Base-by-base conservation (phyloP, 2,329 filamentous ascomycete genomes). In the Sclerotiophoma versabilis region DNA sequence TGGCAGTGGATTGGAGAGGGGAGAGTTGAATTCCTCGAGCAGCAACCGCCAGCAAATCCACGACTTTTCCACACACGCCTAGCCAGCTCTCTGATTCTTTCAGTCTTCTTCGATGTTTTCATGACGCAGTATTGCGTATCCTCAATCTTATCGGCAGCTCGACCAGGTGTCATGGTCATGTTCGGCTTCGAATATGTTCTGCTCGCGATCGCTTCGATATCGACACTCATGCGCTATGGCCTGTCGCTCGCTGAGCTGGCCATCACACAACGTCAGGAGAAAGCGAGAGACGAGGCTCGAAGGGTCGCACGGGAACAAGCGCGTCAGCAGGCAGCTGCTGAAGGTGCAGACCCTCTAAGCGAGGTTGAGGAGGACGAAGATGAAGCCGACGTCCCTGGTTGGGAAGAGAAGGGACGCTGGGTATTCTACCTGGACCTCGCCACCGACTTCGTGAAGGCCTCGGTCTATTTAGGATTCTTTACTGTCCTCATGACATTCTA, bases 111-210 rank as follows among this genome's bases (percentile, higher is more conserved):
- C 77, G 90, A 96, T 70, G 73, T 87, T 20, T 88, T 84, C 72
- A 87, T 99, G 77, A 86, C 97, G 61, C 83, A 83, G 42, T 97
- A 96, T 74, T 88, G 90, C 54, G 82, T 96, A 57, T 85, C 87
- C 23, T 91, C 89, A 0, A 93, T 98, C 26, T 87, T 97, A 43
- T 87, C 90, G 53, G 88, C 96, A 71, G 91, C 93, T 2, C 84
- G 90, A n/a, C 92, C 93, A 0, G 95, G 96, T 54, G 98, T 99
- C 90, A 99, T 98, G 92, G 92, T 99, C 59, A 98, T 99, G 92
- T 99, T 99, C 70, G 87, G 96, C 5, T 99, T 99, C 66, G 95
- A 99, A 75, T 98, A 98, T 71, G 93, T 93, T 30, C 87, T 99
- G 36, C 79, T 98, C 56, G 83, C 87, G 2, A 88, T 96, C 9